Base-by-base conservation (phyloP, 768 basidiomycete genomes). In the Mycena leptocephala region DNA sequence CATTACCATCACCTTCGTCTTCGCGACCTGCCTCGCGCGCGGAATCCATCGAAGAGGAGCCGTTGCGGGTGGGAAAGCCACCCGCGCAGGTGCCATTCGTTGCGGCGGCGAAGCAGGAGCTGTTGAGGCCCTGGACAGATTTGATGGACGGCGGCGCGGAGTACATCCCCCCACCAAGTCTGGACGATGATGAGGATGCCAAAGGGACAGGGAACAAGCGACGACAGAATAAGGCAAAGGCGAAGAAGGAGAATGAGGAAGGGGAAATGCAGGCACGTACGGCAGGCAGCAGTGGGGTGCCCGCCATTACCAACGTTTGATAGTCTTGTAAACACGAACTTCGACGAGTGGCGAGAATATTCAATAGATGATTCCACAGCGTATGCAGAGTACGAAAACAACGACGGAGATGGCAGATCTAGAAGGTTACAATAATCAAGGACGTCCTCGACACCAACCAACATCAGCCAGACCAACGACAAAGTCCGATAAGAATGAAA, bases 91-190 rank as follows among this genome's bases (percentile, higher is more conserved):
- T 89, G 18, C 83, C 76, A n/a, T 83, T 84, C 78, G 61, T 22
- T 20, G 16, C 72, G 3, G 72, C 61, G 20, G 85, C 84, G 22
- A 83, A 78, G 41, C 76, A 78, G n/a, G 84, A 85, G 64, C 76
- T 82, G 2, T 72, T 39, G 6, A 80, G 87, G 2, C 90, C 88
- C 32, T 92, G 90, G 89, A 83, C 81, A 73, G 91, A 90, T 77
- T 51, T 88, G 46, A 78, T 82, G 2, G 83, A 79, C 59, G 84
- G 79, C 20, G 79, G 82, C 13, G 78, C 84, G 46, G 77, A 66
- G 3, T 92, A 91, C 79, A 76, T 88, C 8, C 85, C 87, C 4
- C n/a, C n/a, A n/a, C n/a, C n/a, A n/a, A n/a, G n/a, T n/a, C n/a
- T n/a, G n/a, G n/a, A n/a, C n/a, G n/a, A 39, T 26, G 65, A 71